These are phyloP conservation scores for Cylindrodendrum hubeiense DNA, from an alignment of 2,329 filamentous ascomycete genomes.

Conservation along the genomic window DNA sequence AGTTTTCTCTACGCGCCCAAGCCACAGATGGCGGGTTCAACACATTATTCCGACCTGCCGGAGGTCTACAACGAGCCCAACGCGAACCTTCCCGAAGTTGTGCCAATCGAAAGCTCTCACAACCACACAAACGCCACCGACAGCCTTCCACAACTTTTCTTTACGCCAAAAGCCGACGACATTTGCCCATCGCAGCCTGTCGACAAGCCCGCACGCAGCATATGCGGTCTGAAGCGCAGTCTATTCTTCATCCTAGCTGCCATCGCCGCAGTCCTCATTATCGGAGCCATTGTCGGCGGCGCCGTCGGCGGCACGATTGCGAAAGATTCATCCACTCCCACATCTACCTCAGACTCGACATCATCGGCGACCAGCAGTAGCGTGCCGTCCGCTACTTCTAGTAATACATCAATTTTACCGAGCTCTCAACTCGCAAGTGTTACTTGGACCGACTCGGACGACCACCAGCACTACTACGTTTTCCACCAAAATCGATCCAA, in stretches of 20 bases:
- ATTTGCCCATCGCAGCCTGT: too few species aligned
- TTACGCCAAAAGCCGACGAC: not conserved
- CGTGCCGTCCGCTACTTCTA: not conserved
- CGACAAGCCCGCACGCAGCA: not conserved
- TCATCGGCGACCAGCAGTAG: not conserved
- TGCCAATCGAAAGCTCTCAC: not conserved
- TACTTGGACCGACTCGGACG: slow-evolving; percentile 18
- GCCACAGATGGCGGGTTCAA: too few species aligned
- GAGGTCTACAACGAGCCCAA: not conserved
- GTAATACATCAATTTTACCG: not conserved
- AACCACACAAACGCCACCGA: not conserved
- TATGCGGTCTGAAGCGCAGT: slow-evolving; percentile 16
- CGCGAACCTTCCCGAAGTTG: not conserved
- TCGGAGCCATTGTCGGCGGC: slow-evolving; percentile 19
- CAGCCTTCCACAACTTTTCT: not conserved
- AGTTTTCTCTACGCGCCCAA: too few species aligned
- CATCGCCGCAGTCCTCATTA: not conserved
- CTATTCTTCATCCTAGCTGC: slow-evolving; percentile 1
- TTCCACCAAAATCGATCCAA: slow-evolving; percentile 3
- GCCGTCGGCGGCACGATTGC: not conserved
- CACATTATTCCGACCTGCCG: not conserved
- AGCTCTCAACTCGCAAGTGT: slow-evolving; percentile 5
- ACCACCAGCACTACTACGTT: slow-evolving; percentile 13
- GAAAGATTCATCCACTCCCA: not conserved
- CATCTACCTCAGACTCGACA: not conserved